These are phyloP conservation scores for Suillus subaureus DNA, from an alignment of 768 basidiomycete genomes.

Conservation along the genomic window DNA sequence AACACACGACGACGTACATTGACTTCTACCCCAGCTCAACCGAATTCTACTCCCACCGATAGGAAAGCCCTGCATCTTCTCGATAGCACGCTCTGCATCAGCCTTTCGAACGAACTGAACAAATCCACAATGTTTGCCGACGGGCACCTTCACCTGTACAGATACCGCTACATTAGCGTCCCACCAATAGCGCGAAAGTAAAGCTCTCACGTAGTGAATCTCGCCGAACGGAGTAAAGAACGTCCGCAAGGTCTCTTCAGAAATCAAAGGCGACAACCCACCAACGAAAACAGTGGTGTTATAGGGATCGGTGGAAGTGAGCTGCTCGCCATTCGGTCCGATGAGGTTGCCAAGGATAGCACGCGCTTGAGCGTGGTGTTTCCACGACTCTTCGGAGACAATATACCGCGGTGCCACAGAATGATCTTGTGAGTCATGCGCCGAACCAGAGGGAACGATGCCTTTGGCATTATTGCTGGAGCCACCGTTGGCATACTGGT, in stretches of 20 bases:
- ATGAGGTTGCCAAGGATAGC: conserved; percentile 83
- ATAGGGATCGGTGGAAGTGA: conserved; percentile 91
- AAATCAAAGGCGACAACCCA: conserved; percentile 83
- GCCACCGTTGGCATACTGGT: conserved; percentile 45
- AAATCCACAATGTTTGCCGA: conserved; percentile 94
- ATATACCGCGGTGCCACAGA: conserved; percentile 52
- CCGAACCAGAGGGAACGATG: conserved; percentile 37
- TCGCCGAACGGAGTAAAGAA: conserved; percentile 94
- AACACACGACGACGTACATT: conserved; percentile 52
- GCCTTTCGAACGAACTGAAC: conserved; percentile 92
- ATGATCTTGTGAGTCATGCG: conserved; percentile 46
- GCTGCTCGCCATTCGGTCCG: conserved; percentile 83
- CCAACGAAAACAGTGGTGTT: conserved; percentile 97
- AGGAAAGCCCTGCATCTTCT: conserved; percentile 96
- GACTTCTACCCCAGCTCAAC: conserved; percentile 91
- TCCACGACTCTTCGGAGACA: conserved; percentile 77
- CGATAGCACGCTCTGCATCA: conserved; percentile 90
- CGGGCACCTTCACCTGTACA: conserved; percentile 88
- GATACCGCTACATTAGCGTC: conserved; percentile 11
- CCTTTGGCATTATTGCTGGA: conserved; percentile 30
- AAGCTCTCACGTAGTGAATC: conserved; percentile 77
- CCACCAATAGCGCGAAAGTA: conserved; percentile 10
- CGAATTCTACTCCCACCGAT: conserved; percentile 91
- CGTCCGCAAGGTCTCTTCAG: conserved; percentile 87
- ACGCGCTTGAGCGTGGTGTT: conserved; percentile 81